phyloP scores from a whole-genome alignment of 163 green algal species.

The Prototheca stagnorum region DNA sequence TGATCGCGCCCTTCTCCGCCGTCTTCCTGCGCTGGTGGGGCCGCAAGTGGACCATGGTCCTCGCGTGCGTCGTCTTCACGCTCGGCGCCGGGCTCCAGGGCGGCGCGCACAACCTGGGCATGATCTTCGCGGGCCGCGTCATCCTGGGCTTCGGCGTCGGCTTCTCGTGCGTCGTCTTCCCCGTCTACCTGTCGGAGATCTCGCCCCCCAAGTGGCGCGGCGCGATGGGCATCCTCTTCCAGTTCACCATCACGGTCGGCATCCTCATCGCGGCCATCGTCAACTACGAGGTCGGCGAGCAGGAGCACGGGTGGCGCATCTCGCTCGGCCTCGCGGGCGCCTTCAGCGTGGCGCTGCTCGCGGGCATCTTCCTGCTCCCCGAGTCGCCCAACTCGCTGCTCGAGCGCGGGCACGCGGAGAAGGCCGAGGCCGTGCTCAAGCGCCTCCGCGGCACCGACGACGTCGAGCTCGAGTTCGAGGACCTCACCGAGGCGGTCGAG shows the following conservation, averaged over 20 bases:
- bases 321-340: conserved; percentile 23
- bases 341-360: conserved; percentile 21
- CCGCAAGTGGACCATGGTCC: conserved; percentile 28
- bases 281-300: conserved; percentile 28
- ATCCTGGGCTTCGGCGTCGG: conserved; percentile 41
- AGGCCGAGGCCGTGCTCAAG: conserved; percentile 20
- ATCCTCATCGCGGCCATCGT: conserved; percentile 30
- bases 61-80: conserved; percentile 23
- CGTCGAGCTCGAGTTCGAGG: conserved; percentile 24
- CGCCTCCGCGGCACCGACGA: conserved; percentile 23
- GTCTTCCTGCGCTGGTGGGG: conserved; percentile 9
- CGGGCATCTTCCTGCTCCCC: conserved; percentile 26
- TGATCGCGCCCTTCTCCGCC: conserved; percentile 6
- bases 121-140: conserved; percentile 40
- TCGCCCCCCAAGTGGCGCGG: conserved; percentile 19
- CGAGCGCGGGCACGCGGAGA: conserved; percentile 15
- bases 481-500: conserved; percentile 17
- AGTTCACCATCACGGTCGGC: conserved; percentile 23
- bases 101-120: conserved; percentile 23
- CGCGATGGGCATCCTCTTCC: conserved; percentile 43
- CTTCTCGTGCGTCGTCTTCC: conserved; percentile 16
- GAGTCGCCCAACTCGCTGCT: conserved; percentile 40
- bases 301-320: conserved; percentile 20
- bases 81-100: conserved; percentile 27
- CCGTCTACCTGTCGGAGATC: conserved; percentile 13